These are phyloP conservation scores for Fragaria vesca DNA, from an alignment of 306 rosid species.

Conservation along the genomic window DNA sequence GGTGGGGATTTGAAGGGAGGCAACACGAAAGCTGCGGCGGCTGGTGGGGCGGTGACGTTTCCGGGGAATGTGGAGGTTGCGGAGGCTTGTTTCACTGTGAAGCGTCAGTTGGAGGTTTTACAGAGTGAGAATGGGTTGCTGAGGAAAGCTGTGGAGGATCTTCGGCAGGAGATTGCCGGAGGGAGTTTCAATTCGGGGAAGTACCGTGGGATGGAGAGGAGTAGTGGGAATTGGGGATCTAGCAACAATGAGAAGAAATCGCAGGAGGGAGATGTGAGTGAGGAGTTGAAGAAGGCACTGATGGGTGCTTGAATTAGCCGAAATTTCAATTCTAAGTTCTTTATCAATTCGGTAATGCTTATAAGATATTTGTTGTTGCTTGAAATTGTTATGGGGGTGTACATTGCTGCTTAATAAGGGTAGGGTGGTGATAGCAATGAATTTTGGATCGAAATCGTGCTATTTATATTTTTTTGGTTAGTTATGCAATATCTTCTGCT, in stretches of 20 bases:
- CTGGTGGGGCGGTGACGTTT: background rate
- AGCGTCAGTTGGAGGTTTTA: constrained; percentile 65
- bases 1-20: constrained; percentile 31
- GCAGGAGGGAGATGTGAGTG: constrained; percentile 40
- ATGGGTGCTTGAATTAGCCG: constrained; percentile 29
- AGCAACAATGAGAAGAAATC: constrained; percentile 44
- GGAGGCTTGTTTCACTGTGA: constrained; percentile 56
- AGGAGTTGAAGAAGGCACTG: constrained; percentile 56
- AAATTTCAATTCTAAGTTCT: background rate
- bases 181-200: constrained; percentile 17
- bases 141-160: constrained; percentile 73
- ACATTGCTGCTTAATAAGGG: background rate
- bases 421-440: background rate
- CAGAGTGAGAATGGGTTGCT: constrained; percentile 65
- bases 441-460: background rate
- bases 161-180: constrained; percentile 55
- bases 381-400: background rate
- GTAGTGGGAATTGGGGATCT: constrained; percentile 18
- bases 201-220: constrained; percentile 39
- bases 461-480: background rate
- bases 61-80: constrained; percentile 46
- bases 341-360: background rate
- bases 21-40: background rate
- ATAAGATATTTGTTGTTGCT: background rate
- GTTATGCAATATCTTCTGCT: background rate